These are phyloP conservation scores for Solanum clarkiae DNA, from an alignment of 257 asterid genomes.

Conservation along the genomic window DNA sequence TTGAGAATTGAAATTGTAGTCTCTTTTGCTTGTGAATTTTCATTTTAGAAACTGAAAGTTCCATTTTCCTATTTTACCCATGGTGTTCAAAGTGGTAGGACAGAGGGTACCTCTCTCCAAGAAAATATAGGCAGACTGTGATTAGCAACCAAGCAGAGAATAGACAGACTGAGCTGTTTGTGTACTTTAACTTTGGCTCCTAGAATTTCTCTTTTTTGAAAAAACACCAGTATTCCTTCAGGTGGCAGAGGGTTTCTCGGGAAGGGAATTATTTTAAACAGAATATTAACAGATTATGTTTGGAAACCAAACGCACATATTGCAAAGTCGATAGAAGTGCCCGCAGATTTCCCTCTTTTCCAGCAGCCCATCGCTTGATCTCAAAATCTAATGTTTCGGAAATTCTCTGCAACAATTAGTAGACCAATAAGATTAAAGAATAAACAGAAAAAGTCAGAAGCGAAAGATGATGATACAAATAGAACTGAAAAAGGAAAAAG, in stretches of 20 bases:
- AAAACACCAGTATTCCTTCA: background rate
- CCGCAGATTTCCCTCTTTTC: constrained; percentile 95
- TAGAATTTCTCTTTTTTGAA: background rate
- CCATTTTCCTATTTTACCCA: background rate
- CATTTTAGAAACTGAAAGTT: background rate
- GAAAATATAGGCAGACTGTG: background rate
- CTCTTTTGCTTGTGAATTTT: background rate
- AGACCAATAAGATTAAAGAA: background rate
- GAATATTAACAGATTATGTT: background rate
- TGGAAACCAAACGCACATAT: constrained; percentile 51
- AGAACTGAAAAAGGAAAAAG: background rate
- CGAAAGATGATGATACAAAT: background rate
- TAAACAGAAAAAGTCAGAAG: background rate
- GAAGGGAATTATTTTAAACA: background rate
- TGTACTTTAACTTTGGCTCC: background rate
- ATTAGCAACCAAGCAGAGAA: background rate
- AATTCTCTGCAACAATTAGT: constrained; percentile 51
- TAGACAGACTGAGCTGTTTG: background rate
- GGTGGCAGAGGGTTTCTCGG: background rate
- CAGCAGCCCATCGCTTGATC: constrained; percentile 99
- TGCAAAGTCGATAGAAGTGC: constrained; percentile 95
- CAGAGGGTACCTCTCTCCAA: background rate
- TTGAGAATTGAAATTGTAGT: background rate
- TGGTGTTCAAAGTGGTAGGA: background rate
- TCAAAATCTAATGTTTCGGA: constrained; percentile 77